Evolutionary conservation across 345 rosid species (phyloP).

Genomic region (Gossypium arboreum): DNA sequence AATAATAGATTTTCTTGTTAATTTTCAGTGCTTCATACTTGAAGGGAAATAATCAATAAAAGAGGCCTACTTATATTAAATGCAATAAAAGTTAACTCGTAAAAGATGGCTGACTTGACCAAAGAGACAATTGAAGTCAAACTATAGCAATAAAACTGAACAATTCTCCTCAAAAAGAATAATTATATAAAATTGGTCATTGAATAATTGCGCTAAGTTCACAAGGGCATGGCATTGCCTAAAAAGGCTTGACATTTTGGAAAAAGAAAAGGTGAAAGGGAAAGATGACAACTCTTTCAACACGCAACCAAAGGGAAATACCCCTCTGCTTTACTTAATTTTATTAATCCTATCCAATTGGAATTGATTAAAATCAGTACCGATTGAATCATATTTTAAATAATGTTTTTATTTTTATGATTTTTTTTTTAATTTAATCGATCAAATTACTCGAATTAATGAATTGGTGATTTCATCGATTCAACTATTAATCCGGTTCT

Average conservation of each 20-base stretch:
- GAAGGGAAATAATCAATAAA: too few species aligned
- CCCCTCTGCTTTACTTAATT: background rate
- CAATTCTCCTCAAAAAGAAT: too few species aligned
- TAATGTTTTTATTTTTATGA: too few species aligned
- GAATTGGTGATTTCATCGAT: too few species aligned
- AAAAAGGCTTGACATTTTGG: background rate
- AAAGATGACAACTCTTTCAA: constrained; percentile 12
- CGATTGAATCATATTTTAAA: too few species aligned
- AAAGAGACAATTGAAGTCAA: constrained; percentile 30
- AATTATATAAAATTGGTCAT: background rate
- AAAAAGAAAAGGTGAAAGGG: background rate
- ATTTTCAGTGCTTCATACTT: background rate
- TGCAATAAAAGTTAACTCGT: background rate
- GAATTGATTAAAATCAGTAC: too few species aligned
- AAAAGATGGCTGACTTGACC: constrained; percentile 33
- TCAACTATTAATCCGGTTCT: too few species aligned
- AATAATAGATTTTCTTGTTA: too few species aligned
- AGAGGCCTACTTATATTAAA: background rate
- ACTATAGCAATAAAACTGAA: background rate
- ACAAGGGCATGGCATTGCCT: background rate
- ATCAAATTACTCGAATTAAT: rapidly evolving
- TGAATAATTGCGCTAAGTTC: constrained; percentile 6
- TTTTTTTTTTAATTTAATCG: too few species aligned
- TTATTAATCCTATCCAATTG: too few species aligned
- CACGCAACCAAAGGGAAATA: constrained; percentile 12